Base-by-base conservation (phyloP, 2,329 filamentous ascomycete genomes). In the Cordyceps tenuipes region DNA sequence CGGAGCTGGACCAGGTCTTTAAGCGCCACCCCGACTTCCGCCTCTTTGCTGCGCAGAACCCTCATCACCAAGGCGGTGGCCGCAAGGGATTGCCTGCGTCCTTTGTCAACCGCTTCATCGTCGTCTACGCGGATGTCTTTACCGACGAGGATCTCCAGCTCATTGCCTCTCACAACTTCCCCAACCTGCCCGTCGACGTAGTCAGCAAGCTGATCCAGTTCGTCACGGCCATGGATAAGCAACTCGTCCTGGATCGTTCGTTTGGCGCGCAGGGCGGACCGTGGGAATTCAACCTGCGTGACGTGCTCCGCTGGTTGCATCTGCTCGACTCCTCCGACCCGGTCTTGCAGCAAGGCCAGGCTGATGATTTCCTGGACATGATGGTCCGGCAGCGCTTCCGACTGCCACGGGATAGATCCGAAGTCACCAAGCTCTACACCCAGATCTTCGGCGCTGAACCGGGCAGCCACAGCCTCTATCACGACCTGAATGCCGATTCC, bases 41-140 rank as follows among this genome's bases (percentile, higher is more conserved):
- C n/a, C 83, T 99, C 0, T 99, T 99, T 68, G 94, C 95, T 15
- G 92, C 94, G 0, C 94, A 99, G 71, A 99, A 99, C 70, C 94
- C 94, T 9, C 94, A 99, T 73, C 91, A 97, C 68, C 94, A 99
- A 74, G 94, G 94, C 61, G 93, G 94, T 64, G 94, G 94, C 10
- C 85, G 94, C 66, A 99, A 99, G 73, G 94, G 94, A 44, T 77
- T 99, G 41, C 94, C 94, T 1, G 89, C 89, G 61, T 97, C 94
- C 1, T 99, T 99, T 68, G 94, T 99, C 63, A 97, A 99, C 71
- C 89, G 95, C 50, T 99, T 99, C 71, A 94, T 95, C 43, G 93
- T 99, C 19, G 95, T 99, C 0, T 97, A 97, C 73, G 91, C 94
- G 61, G 94, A 99, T 69, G 83, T 91, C 5, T 94, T 99, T 70